Evolutionary conservation across 2,329 filamentous ascomycete genomes (phyloP), one percentile per base, ranked within the genome.

Genomic region (Scedosporium apiospermum): DNA sequence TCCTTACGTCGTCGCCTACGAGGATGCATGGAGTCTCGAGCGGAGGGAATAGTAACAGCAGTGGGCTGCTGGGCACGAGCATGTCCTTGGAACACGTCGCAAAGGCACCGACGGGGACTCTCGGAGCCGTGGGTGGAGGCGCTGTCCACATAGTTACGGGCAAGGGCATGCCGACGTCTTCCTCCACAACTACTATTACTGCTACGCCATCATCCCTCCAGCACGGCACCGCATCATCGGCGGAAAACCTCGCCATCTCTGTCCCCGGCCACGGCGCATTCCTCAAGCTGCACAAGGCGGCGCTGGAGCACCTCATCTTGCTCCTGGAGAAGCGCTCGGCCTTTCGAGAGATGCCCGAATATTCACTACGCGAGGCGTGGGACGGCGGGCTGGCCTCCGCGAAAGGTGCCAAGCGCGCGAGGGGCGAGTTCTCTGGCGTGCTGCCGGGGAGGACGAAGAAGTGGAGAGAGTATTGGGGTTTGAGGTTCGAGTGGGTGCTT

Each of bases 401-500:
- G 21, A 76, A 75, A 34, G 71, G 75, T 63, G 77, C 77, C 18
- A 85, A 82, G 73, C 78, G 76, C 63, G 74, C 76, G 18, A 74
- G 85, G 62, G 81, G 83, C 1, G 83, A 86, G 68, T 84, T 34
- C 46, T 44, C 53, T 9, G 85, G 84, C 6, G 77, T 87, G 2
- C 68, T 85, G 49, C 82, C 84, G 0, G 85, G 85, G 0, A 76
- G 82, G 68, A 88, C 86, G 16, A 83, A 80, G 70, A 88, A 85
- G 70, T 92, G 89, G 89, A 87, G 81, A 70, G 80, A 83, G 34
- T 89, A 90, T 65, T 83, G 84, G 68, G 89, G 89, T 0, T 72
- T 91, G 64, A 75, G 81, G 53, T 92, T 91, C 72, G 82, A 88
- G 64, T 92, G 87, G 87, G 78, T 89, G 16, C 71, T 92, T 51